Evolutionary conservation across 163 green algal species (phyloP).

Genomic region (Chloroidium sp.): DNA sequence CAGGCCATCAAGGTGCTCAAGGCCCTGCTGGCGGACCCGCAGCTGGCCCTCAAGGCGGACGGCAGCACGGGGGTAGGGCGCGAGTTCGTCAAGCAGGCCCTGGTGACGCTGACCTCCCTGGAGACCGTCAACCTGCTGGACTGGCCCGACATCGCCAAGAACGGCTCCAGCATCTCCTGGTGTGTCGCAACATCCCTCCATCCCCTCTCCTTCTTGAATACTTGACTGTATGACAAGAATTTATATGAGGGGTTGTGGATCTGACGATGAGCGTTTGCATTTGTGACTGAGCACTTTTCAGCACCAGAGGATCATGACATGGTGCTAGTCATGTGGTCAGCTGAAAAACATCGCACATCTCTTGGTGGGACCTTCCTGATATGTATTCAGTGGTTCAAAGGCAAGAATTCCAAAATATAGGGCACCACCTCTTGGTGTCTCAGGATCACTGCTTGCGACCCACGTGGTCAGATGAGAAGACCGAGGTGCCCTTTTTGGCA

Average conservation of each 20-base stretch:
- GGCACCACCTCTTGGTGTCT: too few relatives aligned
- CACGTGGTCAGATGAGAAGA: too few relatives aligned
- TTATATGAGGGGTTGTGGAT: background rate
- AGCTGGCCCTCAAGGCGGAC: background rate
- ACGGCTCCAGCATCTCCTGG: background rate
- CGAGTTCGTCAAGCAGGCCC: slow-evolving; percentile 2
- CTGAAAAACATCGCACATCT: too few relatives aligned
- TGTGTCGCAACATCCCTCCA: background rate
- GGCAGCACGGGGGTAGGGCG: background rate
- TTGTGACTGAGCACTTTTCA: background rate
- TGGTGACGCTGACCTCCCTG: slow-evolving; percentile 8
- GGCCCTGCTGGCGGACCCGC: slow-evolving; percentile 6
- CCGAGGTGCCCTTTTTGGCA: too few relatives aligned
- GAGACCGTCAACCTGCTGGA: slow-evolving; percentile 15
- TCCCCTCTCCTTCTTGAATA: background rate
- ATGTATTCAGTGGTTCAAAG: too few relatives aligned
- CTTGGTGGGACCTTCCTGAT: too few relatives aligned
- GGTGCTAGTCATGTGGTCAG: too few relatives aligned
- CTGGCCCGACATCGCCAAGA: slow-evolving; percentile 7
- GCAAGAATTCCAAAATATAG: too few relatives aligned
- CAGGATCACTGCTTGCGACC: too few relatives aligned
- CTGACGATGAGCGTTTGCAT: background rate
- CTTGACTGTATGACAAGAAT: background rate
- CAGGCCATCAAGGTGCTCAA: slow-evolving; percentile 10
- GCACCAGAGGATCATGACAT: too few relatives aligned